Conservation (phyloP, 2,329 filamentous ascomycete genomes). For the Magnaporthiopsis poae region DNA sequence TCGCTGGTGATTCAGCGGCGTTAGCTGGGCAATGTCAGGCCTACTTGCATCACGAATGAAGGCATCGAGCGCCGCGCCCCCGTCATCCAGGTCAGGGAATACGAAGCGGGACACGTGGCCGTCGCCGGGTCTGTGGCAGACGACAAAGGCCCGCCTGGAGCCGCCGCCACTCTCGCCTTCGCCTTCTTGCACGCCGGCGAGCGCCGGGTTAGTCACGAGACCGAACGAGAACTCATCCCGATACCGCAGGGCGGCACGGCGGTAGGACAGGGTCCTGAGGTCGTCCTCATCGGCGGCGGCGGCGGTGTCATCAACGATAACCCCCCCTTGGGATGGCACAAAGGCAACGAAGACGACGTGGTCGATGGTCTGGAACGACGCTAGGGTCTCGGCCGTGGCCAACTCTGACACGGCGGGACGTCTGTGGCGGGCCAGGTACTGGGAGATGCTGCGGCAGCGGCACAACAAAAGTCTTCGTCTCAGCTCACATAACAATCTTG, state of each 20-base stretch:
- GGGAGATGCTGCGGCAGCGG: slow-evolving; percentile 14
- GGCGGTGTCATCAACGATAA: not conserved
- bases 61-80: slow-evolving; percentile 15
- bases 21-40: slow-evolving; percentile 24
- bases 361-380: slow-evolving; percentile 6
- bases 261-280: not conserved
- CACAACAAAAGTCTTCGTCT: not conserved
- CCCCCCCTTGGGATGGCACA: slow-evolving; percentile 13
- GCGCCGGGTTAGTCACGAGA: slow-evolving; percentile 13
- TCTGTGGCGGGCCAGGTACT: slow-evolving; percentile 18
- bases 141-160: slow-evolving; percentile 11
- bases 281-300: slow-evolving; percentile 1
- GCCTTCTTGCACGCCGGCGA: slow-evolving; percentile 11
- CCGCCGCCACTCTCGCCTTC: slow-evolving; percentile 11
- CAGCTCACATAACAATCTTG: not conserved
- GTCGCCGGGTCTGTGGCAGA: slow-evolving; percentile 23
- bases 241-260: slow-evolving; percentile 19
- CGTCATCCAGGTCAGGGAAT: not conserved
- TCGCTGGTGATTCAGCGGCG: slow-evolving; percentile 22
- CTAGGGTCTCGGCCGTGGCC: slow-evolving; percentile 12
- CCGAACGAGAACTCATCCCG: slow-evolving; percentile 27
- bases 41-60: slow-evolving; percentile 21
- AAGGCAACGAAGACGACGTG: slow-evolving; percentile 8
- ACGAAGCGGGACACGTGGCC: slow-evolving; percentile 13
- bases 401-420: slow-evolving; percentile 20